phyloP scores from a whole-genome alignment of 2,329 filamentous ascomycete genomes.

The Venturia pyrina region DNA sequence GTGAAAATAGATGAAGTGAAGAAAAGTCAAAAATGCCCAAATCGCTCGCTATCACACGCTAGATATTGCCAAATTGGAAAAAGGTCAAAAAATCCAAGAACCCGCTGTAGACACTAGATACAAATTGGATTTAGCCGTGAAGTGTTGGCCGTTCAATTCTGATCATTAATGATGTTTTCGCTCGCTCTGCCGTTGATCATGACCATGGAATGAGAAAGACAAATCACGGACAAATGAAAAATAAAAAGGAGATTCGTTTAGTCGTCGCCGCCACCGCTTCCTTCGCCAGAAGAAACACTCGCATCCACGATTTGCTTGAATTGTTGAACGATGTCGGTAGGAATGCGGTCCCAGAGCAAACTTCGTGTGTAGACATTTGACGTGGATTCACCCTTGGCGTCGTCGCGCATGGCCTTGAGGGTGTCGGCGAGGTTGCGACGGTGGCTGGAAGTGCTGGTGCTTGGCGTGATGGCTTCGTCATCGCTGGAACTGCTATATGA shows the following conservation, averaged over 20 bases:
- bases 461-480: constrained; percentile 27
- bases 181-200: not conserved
- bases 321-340: constrained; percentile 79
- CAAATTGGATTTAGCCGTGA: not conserved
- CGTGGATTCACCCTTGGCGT: constrained; percentile 57
- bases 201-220: not conserved
- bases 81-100: not conserved
- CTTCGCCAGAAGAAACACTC: constrained; percentile 27
- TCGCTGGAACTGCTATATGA: constrained; percentile 31
- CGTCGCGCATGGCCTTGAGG: constrained; percentile 65
- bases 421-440: constrained; percentile 72
- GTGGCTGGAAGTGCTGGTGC: constrained; percentile 42
- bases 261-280: constrained; percentile 4
- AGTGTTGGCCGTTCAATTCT: not conserved
- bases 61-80: not conserved
- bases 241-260: constrained; percentile 1
- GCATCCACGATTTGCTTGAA: constrained; percentile 88
- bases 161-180: not conserved
- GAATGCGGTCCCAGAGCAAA: constrained; percentile 88
- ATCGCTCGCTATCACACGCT: not conserved
- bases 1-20: not conserved
- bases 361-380: constrained; percentile 90
- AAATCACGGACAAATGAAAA: not conserved
- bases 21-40: constrained; percentile 2
- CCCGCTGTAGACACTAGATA: not conserved